A percentile compares a stretch with the other conserved stretches of the same genome.
Evolutionary conservation across 371 early-diverging fungal species (phyloP).

Genomic region (Chytridium lagenaria): DNA sequence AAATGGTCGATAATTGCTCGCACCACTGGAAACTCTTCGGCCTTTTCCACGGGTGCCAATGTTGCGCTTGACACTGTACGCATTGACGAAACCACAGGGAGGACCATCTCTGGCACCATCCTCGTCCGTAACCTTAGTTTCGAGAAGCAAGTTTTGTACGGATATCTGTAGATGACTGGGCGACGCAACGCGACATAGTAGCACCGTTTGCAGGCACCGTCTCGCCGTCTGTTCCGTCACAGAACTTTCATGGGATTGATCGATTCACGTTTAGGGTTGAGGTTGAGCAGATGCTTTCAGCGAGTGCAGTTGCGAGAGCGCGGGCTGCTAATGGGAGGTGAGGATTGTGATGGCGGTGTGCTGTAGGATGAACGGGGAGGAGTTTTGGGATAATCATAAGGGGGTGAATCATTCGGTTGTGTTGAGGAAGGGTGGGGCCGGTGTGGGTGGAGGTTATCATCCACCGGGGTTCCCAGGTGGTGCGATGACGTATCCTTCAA

Average conservation of each 20-base stretch:
- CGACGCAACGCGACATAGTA: conserved; percentile 59
- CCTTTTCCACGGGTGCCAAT: not conserved
- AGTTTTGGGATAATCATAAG: conserved; percentile 84
- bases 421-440: not conserved
- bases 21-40: conserved; percentile 9
- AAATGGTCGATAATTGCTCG: conserved; percentile 10
- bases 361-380: conserved; percentile 66
- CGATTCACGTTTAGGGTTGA: conserved; percentile 55
- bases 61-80: conserved; percentile 27
- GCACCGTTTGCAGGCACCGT: conserved; percentile 53
- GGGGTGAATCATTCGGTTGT: conserved; percentile 48
- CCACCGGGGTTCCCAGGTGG: no score
- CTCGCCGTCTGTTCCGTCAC: conserved; percentile 30
- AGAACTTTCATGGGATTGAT: no score
- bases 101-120: conserved; percentile 42
- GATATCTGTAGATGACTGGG: conserved; percentile 75
- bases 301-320: not conserved
- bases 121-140: conserved; percentile 78
- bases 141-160: conserved; percentile 75
- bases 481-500: no score
- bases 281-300: conserved; percentile 35
- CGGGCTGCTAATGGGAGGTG: not conserved
- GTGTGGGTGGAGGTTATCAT: no score
- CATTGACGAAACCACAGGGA: conserved; percentile 3
- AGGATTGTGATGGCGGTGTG: conserved; percentile 52